A percentile compares a stretch with the other conserved stretches of the same genome.
Conservation (phyloP, 73 alveolate genomes). For the Uronychia binucleata region DNA sequence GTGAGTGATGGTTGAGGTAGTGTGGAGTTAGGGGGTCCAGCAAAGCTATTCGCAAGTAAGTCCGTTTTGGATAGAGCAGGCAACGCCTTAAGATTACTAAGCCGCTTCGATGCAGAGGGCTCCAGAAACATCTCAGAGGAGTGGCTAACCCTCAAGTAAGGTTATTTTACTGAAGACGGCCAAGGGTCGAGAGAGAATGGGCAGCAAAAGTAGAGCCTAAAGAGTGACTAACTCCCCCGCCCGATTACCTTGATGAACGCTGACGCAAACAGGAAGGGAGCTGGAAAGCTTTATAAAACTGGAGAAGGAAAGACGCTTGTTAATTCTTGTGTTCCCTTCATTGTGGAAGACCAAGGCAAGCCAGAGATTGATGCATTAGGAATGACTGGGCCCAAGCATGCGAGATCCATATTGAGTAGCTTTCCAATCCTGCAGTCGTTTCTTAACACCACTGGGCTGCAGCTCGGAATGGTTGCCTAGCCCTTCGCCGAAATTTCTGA, state of each 20-base stretch:
- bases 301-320: neutral
- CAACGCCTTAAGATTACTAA: too few species aligned
- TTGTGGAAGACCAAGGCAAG: neutral
- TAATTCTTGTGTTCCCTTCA: neutral
- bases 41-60: too few species aligned
- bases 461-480: conserved; percentile 36
- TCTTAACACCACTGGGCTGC: conserved; percentile 1
- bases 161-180: too few species aligned
- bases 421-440: conserved; percentile 12
- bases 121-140: too few species aligned
- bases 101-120: too few species aligned
- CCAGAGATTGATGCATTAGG: conserved; percentile 40
- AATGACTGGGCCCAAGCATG: conserved; percentile 72
- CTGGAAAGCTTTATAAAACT: neutral
- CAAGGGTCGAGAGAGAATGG: too few species aligned
- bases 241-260: conserved; percentile 20
- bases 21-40: too few species aligned
- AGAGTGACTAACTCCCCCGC: conserved; percentile 26
- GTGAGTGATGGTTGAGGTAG: too few species aligned
- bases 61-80: too few species aligned
- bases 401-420: conserved; percentile 47
- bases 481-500: conserved; percentile 54
- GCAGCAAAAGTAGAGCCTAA: neutral
- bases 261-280: neutral
- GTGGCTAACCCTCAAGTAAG: too few species aligned